These are phyloP conservation scores for Graphilbum fragrans DNA, from an alignment of 2,329 filamentous ascomycete species.

Conservation along the genomic window DNA sequence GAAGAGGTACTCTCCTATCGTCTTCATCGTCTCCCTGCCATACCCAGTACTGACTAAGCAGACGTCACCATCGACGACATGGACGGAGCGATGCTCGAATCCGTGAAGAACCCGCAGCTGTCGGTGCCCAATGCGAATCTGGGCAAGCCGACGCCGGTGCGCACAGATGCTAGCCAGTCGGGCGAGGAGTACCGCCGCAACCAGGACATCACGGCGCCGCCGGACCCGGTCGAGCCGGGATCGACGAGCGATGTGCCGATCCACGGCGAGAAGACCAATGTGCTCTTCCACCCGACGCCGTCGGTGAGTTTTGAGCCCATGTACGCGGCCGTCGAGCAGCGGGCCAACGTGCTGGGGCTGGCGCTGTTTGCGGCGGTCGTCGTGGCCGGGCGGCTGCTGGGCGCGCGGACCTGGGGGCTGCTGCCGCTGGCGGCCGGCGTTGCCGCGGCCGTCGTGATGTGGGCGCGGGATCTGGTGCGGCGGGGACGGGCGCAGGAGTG, in stretches of 20 bases:
- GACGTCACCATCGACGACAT: slow-evolving; percentile 75
- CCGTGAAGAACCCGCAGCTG: slow-evolving; percentile 62
- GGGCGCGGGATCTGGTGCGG: slow-evolving; percentile 76
- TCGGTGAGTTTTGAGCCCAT: slow-evolving; percentile 83
- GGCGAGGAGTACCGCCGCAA: slow-evolving; percentile 70
- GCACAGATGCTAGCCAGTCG: slow-evolving; percentile 59
- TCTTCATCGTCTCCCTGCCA: not conserved
- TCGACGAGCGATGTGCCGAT: slow-evolving; percentile 91
- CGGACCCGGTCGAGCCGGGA: slow-evolving; percentile 70
- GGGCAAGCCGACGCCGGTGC: slow-evolving; percentile 58
- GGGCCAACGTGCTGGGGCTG: slow-evolving; percentile 57
- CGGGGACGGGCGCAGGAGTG: slow-evolving; percentile 78
- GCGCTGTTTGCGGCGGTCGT: slow-evolving; percentile 64
- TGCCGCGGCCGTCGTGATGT: slow-evolving; percentile 70
- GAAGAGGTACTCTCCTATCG: slow-evolving; percentile 29
- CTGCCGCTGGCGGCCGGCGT: slow-evolving; percentile 62
- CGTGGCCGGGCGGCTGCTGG: slow-evolving; percentile 67
- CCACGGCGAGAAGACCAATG: slow-evolving; percentile 90
- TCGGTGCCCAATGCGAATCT: slow-evolving; percentile 86
- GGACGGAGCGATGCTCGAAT: slow-evolving; percentile 46
- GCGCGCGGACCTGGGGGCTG: slow-evolving; percentile 63
- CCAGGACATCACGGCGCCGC: slow-evolving; percentile 84
- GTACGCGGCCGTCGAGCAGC: slow-evolving; percentile 63
- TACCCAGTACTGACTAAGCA: not conserved
- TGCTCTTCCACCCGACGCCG: slow-evolving; percentile 90